A percentile compares a stretch with the other conserved stretches of the same genome.
Conservation (phyloP, 2,329 filamentous ascomycete species). For the Furcasterigmium sp. region DNA sequence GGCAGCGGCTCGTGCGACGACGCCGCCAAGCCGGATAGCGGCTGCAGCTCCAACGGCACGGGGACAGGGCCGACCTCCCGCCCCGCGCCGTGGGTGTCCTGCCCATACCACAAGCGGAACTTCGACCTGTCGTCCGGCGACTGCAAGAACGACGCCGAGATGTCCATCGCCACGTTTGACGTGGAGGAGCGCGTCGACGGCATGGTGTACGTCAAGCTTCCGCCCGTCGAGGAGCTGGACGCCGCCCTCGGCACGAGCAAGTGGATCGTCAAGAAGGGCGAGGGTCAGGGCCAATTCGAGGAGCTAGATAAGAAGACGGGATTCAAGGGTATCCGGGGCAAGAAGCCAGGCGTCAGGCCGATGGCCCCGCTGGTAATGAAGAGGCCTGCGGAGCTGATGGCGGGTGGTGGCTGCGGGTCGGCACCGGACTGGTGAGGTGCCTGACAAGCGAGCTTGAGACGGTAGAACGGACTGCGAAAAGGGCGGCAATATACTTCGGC, state of each 20-base stretch:
- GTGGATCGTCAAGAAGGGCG: slow-evolving; percentile 73
- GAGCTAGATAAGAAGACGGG: slow-evolving; percentile 41
- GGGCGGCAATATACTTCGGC: neutral
- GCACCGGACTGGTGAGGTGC: slow-evolving; percentile 39
- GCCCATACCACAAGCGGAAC: slow-evolving; percentile 86
- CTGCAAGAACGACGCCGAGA: slow-evolving; percentile 67
- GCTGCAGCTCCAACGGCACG: slow-evolving; percentile 15
- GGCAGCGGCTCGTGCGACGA: slow-evolving; percentile 18
- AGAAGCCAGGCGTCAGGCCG: slow-evolving; percentile 33
- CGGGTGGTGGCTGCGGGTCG: slow-evolving; percentile 32
- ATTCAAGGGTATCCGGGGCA: slow-evolving; percentile 36
- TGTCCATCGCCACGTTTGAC: slow-evolving; percentile 79
- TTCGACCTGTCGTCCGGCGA: slow-evolving; percentile 69
- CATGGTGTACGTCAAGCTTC: slow-evolving; percentile 74
- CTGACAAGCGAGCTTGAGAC: too few relatives aligned
- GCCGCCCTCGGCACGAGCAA: slow-evolving; percentile 68
- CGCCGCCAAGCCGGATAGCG: slow-evolving; percentile 24
- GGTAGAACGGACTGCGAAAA: neutral
- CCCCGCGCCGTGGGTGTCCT: slow-evolving; percentile 69
- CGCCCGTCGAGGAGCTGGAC: slow-evolving; percentile 76
- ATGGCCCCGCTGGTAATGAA: slow-evolving; percentile 24
- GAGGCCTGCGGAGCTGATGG: slow-evolving; percentile 31
- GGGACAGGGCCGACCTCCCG: slow-evolving; percentile 22
- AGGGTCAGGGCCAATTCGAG: slow-evolving; percentile 38
- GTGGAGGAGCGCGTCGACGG: slow-evolving; percentile 70